Conservation (phyloP, 2,329 filamentous ascomycete genomes). For the Colletotrichum sp. region DNA sequence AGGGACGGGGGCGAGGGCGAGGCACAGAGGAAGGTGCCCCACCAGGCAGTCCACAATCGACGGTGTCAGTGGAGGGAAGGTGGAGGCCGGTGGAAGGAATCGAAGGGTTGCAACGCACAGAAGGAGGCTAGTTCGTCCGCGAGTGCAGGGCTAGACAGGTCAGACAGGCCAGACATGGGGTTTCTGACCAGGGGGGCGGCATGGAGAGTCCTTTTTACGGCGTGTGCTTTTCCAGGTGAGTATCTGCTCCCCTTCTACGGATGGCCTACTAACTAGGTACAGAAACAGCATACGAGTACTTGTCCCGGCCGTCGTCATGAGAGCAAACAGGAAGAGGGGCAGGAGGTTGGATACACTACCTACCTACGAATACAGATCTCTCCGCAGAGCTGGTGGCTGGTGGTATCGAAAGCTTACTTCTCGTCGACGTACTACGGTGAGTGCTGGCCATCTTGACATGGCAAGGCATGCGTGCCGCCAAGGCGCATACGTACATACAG, state of each 20-base stretch:
- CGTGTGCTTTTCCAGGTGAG: background rate
- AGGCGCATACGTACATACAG: background rate
- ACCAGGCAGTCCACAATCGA: conserved; percentile 8
- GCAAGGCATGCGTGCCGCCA: background rate
- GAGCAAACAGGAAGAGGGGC: background rate
- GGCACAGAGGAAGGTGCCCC: background rate
- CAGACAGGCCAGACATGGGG: conserved; percentile 14
- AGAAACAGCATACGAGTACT: background rate
- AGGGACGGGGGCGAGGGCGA: background rate
- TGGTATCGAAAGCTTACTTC: background rate
- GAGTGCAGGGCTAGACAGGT: conserved; percentile 20
- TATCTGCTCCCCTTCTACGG: background rate
- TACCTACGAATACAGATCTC: background rate
- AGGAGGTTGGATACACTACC: background rate
- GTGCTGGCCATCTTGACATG: background rate
- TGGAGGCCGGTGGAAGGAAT: conserved; percentile 19
- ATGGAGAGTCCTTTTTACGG: background rate
- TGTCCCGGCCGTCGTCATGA: background rate
- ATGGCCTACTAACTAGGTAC: background rate
- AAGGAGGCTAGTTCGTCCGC: conserved; percentile 17
- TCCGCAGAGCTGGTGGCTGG: background rate
- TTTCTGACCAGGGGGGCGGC: conserved; percentile 10
- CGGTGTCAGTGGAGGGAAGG: conserved; percentile 16
- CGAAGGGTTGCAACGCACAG: conserved; percentile 21
- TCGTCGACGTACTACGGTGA: background rate